phyloP scores from a whole-genome alignment of 352 stramenopile genomes.

The Aphanomyces astaci region DNA sequence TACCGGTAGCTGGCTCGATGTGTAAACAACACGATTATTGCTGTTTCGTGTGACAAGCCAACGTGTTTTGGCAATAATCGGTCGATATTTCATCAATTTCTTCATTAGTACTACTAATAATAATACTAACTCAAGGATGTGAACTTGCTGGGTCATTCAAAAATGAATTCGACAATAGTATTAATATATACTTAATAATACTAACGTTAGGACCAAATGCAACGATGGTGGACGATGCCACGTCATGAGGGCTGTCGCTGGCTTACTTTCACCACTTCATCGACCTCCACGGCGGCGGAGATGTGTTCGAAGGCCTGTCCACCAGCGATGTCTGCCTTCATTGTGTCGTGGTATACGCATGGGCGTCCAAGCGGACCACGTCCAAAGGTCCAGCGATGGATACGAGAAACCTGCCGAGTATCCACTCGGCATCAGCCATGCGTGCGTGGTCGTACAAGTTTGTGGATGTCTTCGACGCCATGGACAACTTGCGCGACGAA shows the following conservation, averaged over 20 bases:
- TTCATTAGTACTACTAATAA: too few relatives aligned
- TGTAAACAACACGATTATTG: too few relatives aligned
- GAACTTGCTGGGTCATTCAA: too few relatives aligned
- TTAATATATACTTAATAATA: too few relatives aligned
- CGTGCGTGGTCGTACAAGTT: slow-evolving; percentile 19
- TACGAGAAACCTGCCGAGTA: neutral
- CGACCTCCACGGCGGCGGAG: neutral
- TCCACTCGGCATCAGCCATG: slow-evolving; percentile 2
- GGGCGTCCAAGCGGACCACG: neutral
- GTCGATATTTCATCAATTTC: too few relatives aligned
- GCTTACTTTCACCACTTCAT: neutral
- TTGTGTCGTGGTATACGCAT: neutral
- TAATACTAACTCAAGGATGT: too few relatives aligned
- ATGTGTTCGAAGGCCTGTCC: neutral
- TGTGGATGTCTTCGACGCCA: slow-evolving; percentile 1
- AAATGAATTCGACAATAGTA: too few relatives aligned
- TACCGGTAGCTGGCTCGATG: neutral
- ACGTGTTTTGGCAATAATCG: too few relatives aligned
- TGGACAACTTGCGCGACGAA: neutral
- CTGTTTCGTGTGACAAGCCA: too few relatives aligned
- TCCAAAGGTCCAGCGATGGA: neutral
- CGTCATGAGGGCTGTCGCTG: neutral
- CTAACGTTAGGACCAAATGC: too few relatives aligned
- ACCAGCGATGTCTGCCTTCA: neutral
- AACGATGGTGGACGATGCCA: too few relatives aligned